Evolutionary conservation across 75 land plant genomes (phyloP).

Genomic region (Gnetum montanum): DNA sequence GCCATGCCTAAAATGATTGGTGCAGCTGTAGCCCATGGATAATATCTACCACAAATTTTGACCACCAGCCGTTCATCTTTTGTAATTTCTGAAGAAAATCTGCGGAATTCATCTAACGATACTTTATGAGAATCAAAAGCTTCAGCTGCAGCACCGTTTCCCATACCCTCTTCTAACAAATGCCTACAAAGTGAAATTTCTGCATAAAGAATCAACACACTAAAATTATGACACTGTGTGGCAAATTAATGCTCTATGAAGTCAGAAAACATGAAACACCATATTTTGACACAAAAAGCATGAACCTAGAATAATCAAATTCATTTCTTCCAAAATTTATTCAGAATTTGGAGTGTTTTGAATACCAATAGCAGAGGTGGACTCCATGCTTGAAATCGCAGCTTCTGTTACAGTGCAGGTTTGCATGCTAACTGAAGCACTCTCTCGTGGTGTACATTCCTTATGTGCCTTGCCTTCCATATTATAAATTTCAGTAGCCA

Average conservation of each 20-base stretch:
- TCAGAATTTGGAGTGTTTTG: conserved; percentile 10
- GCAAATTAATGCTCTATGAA: background rate
- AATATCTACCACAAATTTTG: conserved; percentile 40
- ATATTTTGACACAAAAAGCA: background rate
- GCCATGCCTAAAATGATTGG: conserved; percentile 48
- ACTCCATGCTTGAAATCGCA: conserved; percentile 1
- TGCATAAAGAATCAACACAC: conserved; percentile 8
- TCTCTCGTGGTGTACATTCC: conserved; percentile 1
- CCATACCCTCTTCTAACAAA: conserved; percentile 53
- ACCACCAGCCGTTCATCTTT: conserved; percentile 52
- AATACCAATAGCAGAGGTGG: background rate
- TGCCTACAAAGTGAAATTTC: conserved; percentile 60
- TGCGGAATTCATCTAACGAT: conserved; percentile 32
- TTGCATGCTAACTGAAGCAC: background rate
- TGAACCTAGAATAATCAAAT: background rate
- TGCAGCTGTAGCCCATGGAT: conserved; percentile 48
- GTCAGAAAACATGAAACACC: background rate
- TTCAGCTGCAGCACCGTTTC: conserved; percentile 45
- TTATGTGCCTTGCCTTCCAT: background rate
- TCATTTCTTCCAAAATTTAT: background rate
- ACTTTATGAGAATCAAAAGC: conserved; percentile 47
- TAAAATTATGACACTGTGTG: too few species aligned
- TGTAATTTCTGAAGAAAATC: conserved; percentile 21
- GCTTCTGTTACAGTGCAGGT: background rate
- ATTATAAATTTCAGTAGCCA: background rate